These are phyloP conservation scores for Irpex lacteus DNA, from an alignment of 1,284 basidiomycete species.

Conservation along the genomic window DNA sequence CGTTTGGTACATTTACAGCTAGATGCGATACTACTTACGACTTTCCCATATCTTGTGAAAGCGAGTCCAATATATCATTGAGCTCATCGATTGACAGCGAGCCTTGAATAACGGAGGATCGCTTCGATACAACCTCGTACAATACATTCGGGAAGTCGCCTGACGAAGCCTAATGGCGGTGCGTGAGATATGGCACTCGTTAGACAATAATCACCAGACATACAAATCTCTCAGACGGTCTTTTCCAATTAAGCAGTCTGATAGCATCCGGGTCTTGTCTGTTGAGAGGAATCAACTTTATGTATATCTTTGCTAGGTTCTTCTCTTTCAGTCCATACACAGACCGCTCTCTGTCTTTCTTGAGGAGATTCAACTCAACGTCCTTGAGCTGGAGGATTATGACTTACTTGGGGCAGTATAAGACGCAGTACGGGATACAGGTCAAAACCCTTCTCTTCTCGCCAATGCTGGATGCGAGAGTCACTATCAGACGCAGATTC, in stretches of 20 bases:
- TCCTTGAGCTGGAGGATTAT: slow-evolving; percentile 12
- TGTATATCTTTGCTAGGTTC: slow-evolving; percentile 86
- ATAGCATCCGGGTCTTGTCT: slow-evolving; percentile 76
- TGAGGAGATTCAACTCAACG: slow-evolving; percentile 5
- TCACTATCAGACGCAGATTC: neutral
- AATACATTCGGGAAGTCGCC: slow-evolving; percentile 88
- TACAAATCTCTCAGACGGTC: slow-evolving; percentile 68
- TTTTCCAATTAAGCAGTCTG: slow-evolving; percentile 87
- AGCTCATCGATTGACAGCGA: slow-evolving; percentile 76
- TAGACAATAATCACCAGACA: neutral
- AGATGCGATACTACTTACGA: slow-evolving; percentile 42
- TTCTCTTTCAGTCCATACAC: slow-evolving; percentile 92
- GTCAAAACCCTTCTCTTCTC: slow-evolving; percentile 69
- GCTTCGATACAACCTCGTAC: slow-evolving; percentile 79
- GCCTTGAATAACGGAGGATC: slow-evolving; percentile 81
- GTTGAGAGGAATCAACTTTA: slow-evolving; percentile 82
- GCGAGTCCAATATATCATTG: slow-evolving; percentile 75
- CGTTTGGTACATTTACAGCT: no score
- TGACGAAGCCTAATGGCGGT: slow-evolving; percentile 48
- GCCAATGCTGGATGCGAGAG: slow-evolving; percentile 59
- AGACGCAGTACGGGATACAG: slow-evolving; percentile 75
- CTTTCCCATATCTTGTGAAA: slow-evolving; percentile 68
- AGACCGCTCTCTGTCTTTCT: slow-evolving; percentile 90
- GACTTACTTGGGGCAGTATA: slow-evolving; percentile 65
- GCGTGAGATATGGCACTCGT: slow-evolving; percentile 1